Conservation (phyloP, 805 yeast genomes). For the Candida hispaniensis region DNA sequence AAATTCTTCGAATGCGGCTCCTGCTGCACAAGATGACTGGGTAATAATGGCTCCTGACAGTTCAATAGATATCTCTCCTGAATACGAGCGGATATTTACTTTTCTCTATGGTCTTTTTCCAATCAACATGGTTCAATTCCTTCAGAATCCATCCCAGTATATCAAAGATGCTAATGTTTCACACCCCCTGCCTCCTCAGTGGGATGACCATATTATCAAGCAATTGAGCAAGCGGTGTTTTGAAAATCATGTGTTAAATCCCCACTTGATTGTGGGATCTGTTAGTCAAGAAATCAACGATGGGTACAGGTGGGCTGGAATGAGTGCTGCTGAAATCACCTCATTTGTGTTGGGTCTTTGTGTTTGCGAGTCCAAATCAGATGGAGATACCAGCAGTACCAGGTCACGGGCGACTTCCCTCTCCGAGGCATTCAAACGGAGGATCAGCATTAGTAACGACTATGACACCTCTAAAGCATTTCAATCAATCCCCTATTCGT, state of each 20-base stretch:
- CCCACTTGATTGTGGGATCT: constrained; percentile 34
- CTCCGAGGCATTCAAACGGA: constrained; percentile 7
- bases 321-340: constrained; percentile 32
- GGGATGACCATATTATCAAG: constrained; percentile 31
- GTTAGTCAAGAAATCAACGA: constrained; percentile 31
- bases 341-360: constrained; percentile 25
- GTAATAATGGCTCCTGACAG: constrained; percentile 3
- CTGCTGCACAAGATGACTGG: neutral
- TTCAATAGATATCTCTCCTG: constrained; percentile 3
- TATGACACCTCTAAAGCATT: too few relatives aligned
- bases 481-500: constrained; percentile 9
- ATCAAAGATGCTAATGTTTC: constrained; percentile 20
- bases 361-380: neutral
- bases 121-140: constrained; percentile 35
- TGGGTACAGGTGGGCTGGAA: constrained; percentile 26
- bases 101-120: constrained; percentile 52
- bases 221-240: constrained; percentile 26
- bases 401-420: constrained; percentile 13
- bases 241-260: constrained; percentile 38
- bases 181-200: constrained; percentile 24
- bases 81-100: constrained; percentile 30
- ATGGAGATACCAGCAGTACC: constrained; percentile 1
- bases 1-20: neutral
- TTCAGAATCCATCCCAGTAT: constrained; percentile 35
- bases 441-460: constrained; percentile 3